Percentiles rank a stretch among this genome's conserved stretches.
Conservation (phyloP, 2,329 filamentous ascomycete species). For the Hypoxylon sp. region DNA sequence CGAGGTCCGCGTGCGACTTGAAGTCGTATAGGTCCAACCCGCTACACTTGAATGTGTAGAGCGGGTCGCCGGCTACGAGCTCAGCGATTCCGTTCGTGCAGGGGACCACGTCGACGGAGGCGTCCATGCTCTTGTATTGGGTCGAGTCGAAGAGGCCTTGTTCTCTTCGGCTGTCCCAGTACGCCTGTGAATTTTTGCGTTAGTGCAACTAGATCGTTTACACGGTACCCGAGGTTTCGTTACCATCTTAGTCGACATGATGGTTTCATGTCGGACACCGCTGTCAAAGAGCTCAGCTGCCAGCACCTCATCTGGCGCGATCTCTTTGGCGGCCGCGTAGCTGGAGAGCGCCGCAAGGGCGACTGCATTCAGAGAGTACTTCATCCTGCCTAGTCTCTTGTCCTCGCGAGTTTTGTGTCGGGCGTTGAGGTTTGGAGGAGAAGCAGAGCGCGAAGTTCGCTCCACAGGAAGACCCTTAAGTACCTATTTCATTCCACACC, state of each 20-base stretch:
- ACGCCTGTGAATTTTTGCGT: conserved; percentile 43
- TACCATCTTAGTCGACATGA: conserved; percentile 54
- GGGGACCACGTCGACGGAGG: conserved; percentile 42
- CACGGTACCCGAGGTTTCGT: background rate
- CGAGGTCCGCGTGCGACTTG: conserved; percentile 55
- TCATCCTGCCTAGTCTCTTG: conserved; percentile 48
- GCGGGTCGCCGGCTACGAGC: conserved; percentile 48
- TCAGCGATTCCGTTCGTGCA: conserved; percentile 51
- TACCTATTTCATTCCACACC: conserved; percentile 11
- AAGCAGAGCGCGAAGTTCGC: conserved; percentile 8
- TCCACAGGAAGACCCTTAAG: conserved; percentile 31
- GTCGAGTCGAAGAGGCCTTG: conserved; percentile 50
- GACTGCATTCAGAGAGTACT: conserved; percentile 48
- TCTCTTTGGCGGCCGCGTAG: conserved; percentile 53
- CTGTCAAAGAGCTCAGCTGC: conserved; percentile 53
- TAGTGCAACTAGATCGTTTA: conserved; percentile 1
- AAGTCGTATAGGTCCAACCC: conserved; percentile 57
- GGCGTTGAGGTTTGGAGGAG: conserved; percentile 18
- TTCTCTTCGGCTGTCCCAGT: conserved; percentile 52
- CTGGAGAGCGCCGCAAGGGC: conserved; percentile 50
- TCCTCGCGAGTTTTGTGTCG: conserved; percentile 25
- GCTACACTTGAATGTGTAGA: conserved; percentile 54
- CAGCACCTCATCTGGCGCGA: conserved; percentile 50
- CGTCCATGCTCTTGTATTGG: conserved; percentile 52
- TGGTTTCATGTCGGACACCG: conserved; percentile 53